Evolutionary conservation across 495 filamentous ascomycete genomes (phyloP), one percentile per base, ranked within the genome.

Genomic region (Daldinia caldariorum): DNA sequence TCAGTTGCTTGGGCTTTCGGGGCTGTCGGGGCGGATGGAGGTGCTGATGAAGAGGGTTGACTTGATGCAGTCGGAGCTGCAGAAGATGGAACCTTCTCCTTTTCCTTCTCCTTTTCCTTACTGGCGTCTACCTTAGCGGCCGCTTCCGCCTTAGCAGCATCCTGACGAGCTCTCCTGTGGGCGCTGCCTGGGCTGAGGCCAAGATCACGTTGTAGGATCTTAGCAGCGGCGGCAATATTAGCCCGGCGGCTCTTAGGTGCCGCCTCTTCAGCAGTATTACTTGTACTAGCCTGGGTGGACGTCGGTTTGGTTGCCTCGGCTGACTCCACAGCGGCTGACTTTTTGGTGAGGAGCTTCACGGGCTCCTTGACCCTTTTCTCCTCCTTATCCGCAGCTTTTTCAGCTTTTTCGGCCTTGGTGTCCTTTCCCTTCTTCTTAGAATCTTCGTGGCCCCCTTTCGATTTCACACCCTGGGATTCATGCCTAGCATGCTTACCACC

Each of bases 131-230:
- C 73, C 51, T 83, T 83, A 63, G 80, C 59, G 5, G 82, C 79
- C 29, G 81, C 70, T 56, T 84, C 80, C 14, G 83, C 83, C 75
- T 85, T 86, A 26, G 79, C 85, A 35, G 81, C 82, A 71, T 86
- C 78, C 66, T 84, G 78, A 35, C 83, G 81, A 10, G 85, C 83
- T 72, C 82, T 83, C 26, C 85, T 78, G 71, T 86, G 84, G 9
- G 84, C 83, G 53, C 83, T 86, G 58, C 87, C 85, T 6, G 87
- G 85, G 49, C 88, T 87, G n/a, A 98, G 84, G 16, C 94, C 95
- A 16, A 97, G 83, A 78, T 98, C 95, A 14, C 94, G 89, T 72
- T 97, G 93, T 22, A 98, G 79, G 64, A 98, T 97, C 50, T 89
- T 89, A 16, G 93, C 92, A 5, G 93, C 94, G 26, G 86, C 89